Base-by-base conservation (phyloP, 164 flowering plant genomes). In the Berberis thunbergii region DNA sequence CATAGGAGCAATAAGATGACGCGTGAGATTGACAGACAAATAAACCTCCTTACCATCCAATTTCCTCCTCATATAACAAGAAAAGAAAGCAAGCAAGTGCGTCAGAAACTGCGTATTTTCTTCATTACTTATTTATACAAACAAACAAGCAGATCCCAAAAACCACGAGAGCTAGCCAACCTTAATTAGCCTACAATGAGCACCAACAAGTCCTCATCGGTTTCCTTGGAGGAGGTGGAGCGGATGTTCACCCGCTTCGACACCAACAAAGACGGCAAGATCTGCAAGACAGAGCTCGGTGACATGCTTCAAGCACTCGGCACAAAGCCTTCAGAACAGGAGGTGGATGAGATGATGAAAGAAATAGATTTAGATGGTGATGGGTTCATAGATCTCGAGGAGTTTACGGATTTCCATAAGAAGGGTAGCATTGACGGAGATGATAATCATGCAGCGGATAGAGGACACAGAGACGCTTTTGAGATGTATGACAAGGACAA, bases 331-430 rank as follows among this genome's bases (percentile, higher is more conserved):
- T 40, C 77, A 7, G 13, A 12, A 2, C 68, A 63, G 1, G 77
- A 74, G n/a, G 59, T 74, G 7, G 49, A 57, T 43, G 54, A 57
- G 2, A 67, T 74, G 68, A 74, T 74, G 74, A 39, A 12, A 0
- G 77, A 74, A 58, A 64, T 70, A 39, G 77, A 74, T 52, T 7
- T 59, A 1, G 73, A 74, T 56, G 69, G 71, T 3, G 74, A 74
- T 41, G 77, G 77, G 1, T 74, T 62, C 68, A 74, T 70, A 61
- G 69, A 68, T 38, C 61, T 66, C 26, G 50, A 70, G 6, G 77
- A 74, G 50, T 74, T 70, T 64, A 62, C 68, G 8, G 73, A 46
- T 3, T 70, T 74, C 58, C 52, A 58, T 44, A 38, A 11, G 2
- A 7, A 39, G 26, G 2, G 43, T 4, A 42, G 10, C 26, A 10